A percentile compares a stretch with the other conserved stretches of the same genome.
Evolutionary conservation across 2,329 filamentous ascomycete genomes (phyloP).

Genomic region (Cladosporium sp.): DNA sequence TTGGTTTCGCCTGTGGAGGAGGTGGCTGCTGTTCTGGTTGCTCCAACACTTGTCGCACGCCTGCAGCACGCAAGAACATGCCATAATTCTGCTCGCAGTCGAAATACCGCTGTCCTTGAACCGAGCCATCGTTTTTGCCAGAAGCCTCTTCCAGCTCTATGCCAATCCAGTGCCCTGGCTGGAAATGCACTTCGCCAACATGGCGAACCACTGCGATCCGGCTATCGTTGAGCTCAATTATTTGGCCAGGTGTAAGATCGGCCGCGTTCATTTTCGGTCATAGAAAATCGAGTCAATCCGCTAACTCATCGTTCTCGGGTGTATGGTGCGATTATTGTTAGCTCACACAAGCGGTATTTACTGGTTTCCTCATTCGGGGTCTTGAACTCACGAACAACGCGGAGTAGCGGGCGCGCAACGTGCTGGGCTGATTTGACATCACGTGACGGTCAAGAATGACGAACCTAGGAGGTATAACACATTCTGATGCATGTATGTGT

Average conservation of each 20-base stretch:
- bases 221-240: conserved; percentile 73
- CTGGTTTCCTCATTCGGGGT: conserved; percentile 2
- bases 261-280: conserved; percentile 27
- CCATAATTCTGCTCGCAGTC: conserved; percentile 66
- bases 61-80: conserved; percentile 80
- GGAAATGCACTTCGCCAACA: conserved; percentile 74
- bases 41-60: conserved; percentile 52
- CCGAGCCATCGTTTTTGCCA: conserved; percentile 92
- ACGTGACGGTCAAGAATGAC: too few relatives aligned
- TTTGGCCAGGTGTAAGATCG: conserved; percentile 57
- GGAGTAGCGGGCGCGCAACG: not conserved
- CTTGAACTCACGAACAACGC: not conserved
- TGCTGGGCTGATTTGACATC: too few relatives aligned
- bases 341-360: not conserved
- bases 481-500: too few relatives aligned
- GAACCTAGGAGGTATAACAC: too few relatives aligned
- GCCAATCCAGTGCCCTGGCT: conserved; percentile 80
- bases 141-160: conserved; percentile 76
- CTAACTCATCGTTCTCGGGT: not conserved
- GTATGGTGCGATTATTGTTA: not conserved
- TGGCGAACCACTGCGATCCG: conserved; percentile 75
- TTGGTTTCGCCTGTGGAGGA: not conserved
- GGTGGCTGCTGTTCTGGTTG: conserved; percentile 20
- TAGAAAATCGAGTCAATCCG: not conserved
- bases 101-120: conserved; percentile 85